phyloP scores from a whole-genome alignment of 2,329 filamentous ascomycete species.

The Leptographium procerum region DNA sequence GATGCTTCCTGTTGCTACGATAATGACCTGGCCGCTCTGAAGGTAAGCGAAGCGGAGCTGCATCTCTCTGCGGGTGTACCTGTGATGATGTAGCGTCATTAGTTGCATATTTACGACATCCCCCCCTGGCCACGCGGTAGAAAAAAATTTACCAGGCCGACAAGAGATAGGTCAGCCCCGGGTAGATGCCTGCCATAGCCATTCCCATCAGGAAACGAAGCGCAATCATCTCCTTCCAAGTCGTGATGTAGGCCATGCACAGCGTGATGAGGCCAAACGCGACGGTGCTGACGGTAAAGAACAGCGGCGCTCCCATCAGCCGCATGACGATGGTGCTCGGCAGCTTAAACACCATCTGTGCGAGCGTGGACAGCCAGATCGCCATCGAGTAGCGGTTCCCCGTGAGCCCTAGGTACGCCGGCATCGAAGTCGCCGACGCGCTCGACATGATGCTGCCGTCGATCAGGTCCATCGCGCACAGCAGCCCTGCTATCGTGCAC shows the following conservation, averaged over 20 bases:
- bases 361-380: background rate
- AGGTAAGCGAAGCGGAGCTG: constrained; percentile 1
- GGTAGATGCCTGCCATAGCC: background rate
- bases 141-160: background rate
- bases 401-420: background rate
- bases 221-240: background rate
- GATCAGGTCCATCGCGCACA: constrained; percentile 1
- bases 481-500: background rate
- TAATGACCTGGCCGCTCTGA: background rate
- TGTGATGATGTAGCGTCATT: background rate
- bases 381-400: background rate
- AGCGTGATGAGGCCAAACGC: background rate
- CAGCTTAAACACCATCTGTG: background rate
- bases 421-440: constrained; percentile 1
- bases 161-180: background rate
- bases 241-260: background rate
- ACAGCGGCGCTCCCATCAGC: background rate
- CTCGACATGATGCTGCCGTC: constrained; percentile 1
- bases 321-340: background rate
- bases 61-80: background rate
- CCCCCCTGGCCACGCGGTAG: background rate
- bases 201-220: background rate
- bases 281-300: background rate
- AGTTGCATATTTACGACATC: background rate
- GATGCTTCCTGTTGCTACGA: background rate